Percentiles rank a stretch among this genome's conserved stretches.
Conservation (phyloP, 805 yeast species). For the Teunomyces gatunensis region DNA sequence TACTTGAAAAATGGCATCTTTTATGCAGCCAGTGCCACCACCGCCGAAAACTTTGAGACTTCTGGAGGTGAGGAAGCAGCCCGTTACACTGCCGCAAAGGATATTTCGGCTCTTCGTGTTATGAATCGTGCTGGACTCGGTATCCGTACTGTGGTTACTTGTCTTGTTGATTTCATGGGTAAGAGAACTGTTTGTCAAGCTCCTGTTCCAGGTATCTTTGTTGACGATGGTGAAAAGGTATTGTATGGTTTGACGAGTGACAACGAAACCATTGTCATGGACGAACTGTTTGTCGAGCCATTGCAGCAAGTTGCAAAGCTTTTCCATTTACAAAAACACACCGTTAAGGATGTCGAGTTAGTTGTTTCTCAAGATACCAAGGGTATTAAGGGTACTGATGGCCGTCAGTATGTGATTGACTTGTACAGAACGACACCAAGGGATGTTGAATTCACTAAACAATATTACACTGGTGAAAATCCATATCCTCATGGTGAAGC, state of each 20-base stretch:
- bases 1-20: conserved; percentile 81
- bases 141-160: conserved; percentile 70
- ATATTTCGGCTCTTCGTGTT: conserved; percentile 66
- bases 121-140: conserved; percentile 63
- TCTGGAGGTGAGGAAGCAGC: conserved; percentile 87
- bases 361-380: conserved; percentile 76
- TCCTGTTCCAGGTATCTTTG: conserved; percentile 90
- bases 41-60: conserved; percentile 52
- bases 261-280: conserved; percentile 46
- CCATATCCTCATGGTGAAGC: conserved; percentile 82
- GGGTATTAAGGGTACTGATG: conserved; percentile 83
- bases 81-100: conserved; percentile 74
- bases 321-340: conserved; percentile 75
- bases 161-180: conserved; percentile 89
- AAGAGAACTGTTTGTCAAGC: conserved; percentile 87
- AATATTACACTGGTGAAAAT: conserved; percentile 42
- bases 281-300: conserved; percentile 51
- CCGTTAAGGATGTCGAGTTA: conserved; percentile 48
- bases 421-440: conserved; percentile 80
- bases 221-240: conserved; percentile 49
- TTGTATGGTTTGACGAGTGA: conserved; percentile 75
- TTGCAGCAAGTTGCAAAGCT: conserved; percentile 65
- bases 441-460: conserved; percentile 73
- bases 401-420: conserved; percentile 80
- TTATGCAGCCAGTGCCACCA: conserved; percentile 70